Percentiles rank a stretch among this genome's conserved stretches.
These are phyloP conservation scores for Aspergillus hiratsukae DNA, from an alignment of 2,329 filamentous ascomycete genomes.

Conservation along the genomic window DNA sequence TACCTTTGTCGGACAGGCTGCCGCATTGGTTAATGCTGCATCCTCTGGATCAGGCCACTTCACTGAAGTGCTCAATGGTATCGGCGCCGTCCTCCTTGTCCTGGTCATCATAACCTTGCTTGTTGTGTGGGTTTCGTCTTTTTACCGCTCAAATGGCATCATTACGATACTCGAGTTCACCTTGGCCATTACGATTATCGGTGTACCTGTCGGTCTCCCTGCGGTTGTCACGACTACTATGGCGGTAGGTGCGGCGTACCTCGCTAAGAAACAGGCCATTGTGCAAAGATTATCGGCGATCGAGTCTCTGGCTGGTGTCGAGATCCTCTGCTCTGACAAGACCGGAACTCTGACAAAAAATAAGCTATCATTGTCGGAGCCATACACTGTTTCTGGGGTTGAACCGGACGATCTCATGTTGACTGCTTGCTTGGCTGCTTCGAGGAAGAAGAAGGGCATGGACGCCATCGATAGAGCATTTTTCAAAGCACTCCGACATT, in stretches of 20 bases:
- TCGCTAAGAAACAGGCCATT: slow-evolving; percentile 88
- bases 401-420: slow-evolving; percentile 87
- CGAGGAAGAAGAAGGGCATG: slow-evolving; percentile 92
- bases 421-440: slow-evolving; percentile 83
- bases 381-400: slow-evolving; percentile 76
- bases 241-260: slow-evolving; percentile 87
- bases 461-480: slow-evolving; percentile 95
- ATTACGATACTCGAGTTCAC: slow-evolving; percentile 78
- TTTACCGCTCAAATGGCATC: slow-evolving; percentile 81
- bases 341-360: slow-evolving; percentile 92
- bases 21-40: slow-evolving; percentile 76
- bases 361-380: slow-evolving; percentile 82
- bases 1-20: slow-evolving; percentile 85
- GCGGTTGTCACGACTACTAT: slow-evolving; percentile 92
- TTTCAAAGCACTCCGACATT: slow-evolving; percentile 76
- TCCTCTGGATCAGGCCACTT: slow-evolving; percentile 75
- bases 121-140: slow-evolving; percentile 79
- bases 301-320: slow-evolving; percentile 85
- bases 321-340: slow-evolving; percentile 94
- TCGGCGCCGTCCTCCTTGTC: slow-evolving; percentile 73
- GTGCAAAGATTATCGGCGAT: slow-evolving; percentile 91
- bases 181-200: slow-evolving; percentile 83
- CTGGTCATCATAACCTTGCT: slow-evolving; percentile 77
- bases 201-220: slow-evolving; percentile 88
- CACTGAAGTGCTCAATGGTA: slow-evolving; percentile 84